Evolutionary conservation across 495 filamentous ascomycete genomes (phyloP), one percentile per base, ranked within the genome.

Genomic region (Penicillium flavigenum): DNA sequence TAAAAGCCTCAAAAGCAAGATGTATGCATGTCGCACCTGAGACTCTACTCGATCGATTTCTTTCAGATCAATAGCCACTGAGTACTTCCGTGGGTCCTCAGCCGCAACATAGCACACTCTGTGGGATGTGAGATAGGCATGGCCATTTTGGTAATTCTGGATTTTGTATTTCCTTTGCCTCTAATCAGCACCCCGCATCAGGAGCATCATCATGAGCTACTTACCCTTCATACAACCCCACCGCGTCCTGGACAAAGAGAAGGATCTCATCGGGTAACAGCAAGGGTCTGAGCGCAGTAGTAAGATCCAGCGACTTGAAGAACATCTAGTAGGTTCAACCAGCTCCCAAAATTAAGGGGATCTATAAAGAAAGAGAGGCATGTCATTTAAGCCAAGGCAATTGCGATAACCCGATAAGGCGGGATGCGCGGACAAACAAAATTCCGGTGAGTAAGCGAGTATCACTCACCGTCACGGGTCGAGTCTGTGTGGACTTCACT

Each of bases 161-260:
- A 98, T 83, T 75, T 98, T 98, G 79, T 85, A 92, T 77, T 96
- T 98, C 57, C 92, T 96, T 32, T 48, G 27, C 59, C 22, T 42
- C 43, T 32, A 47, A 31, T 20, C 38, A 22, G 20, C 22, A 43
- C 27, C 42, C 54, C 47, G 42, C 44, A 56, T 53, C 43, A 63
- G 36, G 63, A 51, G 57, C 45, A 49, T 27, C 16, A 50, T 45
- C 26, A 26, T 31, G 47, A 41, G n/a, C 44, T 32, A 75, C 86
- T 75, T 78, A 97, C 92, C 95, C 94, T 80, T 97, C 90, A 76
- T 99, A 99, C 60, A 99, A 78, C 63, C 95, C 94, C 66, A 98
- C 94, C 72, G 88, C 89, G 81, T 97, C 90, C 75, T 96, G 92
- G 58, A 99, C 91, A 77, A 97, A 98, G 56, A 98, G 83, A 31